Conservation (phyloP, 2,329 filamentous ascomycete genomes). For the Aureobasidium sp. region DNA sequence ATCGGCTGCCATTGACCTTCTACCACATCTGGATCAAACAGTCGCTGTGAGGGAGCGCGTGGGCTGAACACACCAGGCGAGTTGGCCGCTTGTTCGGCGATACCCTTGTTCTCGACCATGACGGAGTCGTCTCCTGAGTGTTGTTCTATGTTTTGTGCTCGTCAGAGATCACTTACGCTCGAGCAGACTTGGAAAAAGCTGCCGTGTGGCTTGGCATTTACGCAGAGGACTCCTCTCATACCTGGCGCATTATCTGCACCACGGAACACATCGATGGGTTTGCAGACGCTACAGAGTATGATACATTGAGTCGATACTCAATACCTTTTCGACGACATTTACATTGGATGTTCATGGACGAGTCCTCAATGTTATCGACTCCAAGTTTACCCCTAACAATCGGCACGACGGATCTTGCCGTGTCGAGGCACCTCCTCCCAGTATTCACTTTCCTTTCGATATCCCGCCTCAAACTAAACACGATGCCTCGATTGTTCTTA, state of each 20-base stretch:
- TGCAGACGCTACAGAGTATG: too few relatives aligned
- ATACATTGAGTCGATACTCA: too few relatives aligned
- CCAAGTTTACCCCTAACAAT: neutral
- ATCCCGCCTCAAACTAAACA: too few relatives aligned
- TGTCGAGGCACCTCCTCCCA: neutral
- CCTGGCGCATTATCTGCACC: neutral
- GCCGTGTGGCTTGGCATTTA: neutral
- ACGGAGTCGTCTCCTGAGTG: neutral
- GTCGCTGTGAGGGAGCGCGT: neutral
- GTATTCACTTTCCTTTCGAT: neutral
- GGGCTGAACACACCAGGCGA: neutral
- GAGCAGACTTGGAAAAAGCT: neutral
- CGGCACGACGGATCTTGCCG: neutral
- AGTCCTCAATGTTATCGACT: neutral
- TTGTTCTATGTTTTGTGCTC: neutral
- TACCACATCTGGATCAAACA: neutral
- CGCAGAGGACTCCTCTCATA: neutral
- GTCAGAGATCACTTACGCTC: neutral
- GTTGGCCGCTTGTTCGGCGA: neutral
- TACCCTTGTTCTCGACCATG: neutral
- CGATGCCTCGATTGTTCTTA: neutral
- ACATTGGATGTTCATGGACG: too few relatives aligned
- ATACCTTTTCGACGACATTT: too few relatives aligned
- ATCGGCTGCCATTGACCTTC: conserved; percentile 20
- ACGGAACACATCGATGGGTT: too few relatives aligned